A percentile compares a stretch with the other conserved stretches of the same genome.
Conservation (phyloP, 108 stramenopile species). For the Stephanodiscus triporus region DNA sequence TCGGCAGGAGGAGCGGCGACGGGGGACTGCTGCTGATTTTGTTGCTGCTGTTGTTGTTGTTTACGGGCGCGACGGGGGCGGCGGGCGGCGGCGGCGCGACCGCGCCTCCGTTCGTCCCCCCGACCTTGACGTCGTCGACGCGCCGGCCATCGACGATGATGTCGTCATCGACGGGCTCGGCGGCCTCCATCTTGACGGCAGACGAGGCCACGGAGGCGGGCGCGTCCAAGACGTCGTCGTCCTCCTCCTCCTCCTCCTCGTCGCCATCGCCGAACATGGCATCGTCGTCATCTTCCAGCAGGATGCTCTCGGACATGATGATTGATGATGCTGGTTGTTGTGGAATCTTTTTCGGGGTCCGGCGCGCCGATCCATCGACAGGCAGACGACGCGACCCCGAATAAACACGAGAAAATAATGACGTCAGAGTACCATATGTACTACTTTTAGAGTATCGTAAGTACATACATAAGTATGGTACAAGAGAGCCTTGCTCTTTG, state of each 20-base stretch:
- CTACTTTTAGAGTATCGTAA: too few species aligned
- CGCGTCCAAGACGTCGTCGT: constrained; percentile 29
- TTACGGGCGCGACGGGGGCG: constrained; percentile 14
- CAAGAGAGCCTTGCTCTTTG: too few species aligned
- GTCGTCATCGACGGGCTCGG: not conserved
- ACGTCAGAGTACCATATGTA: too few species aligned
- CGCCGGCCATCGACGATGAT: constrained; percentile 2
- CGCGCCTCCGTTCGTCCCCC: constrained; percentile 1
- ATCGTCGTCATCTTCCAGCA: constrained; percentile 40
- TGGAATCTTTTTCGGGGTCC: not conserved
- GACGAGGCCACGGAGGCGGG: constrained; percentile 5
- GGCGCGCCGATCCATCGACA: too few species aligned
- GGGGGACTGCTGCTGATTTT: constrained; percentile 33
- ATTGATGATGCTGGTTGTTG: not conserved
- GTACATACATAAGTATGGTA: too few species aligned
- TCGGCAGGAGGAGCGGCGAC: constrained; percentile 49
- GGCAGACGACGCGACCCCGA: too few species aligned
- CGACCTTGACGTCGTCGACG: not conserved
- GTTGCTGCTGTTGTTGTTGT: too few species aligned
- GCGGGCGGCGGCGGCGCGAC: not conserved
- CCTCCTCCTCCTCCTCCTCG: constrained; percentile 48
- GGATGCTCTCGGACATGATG: constrained; percentile 28
- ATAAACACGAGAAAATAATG: too few species aligned
- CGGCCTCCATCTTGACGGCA: constrained; percentile 9
- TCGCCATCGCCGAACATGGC: constrained; percentile 49